Base-by-base conservation (phyloP, 2,329 filamentous ascomycete species). In the Aureobasidium leucospermi region DNA sequence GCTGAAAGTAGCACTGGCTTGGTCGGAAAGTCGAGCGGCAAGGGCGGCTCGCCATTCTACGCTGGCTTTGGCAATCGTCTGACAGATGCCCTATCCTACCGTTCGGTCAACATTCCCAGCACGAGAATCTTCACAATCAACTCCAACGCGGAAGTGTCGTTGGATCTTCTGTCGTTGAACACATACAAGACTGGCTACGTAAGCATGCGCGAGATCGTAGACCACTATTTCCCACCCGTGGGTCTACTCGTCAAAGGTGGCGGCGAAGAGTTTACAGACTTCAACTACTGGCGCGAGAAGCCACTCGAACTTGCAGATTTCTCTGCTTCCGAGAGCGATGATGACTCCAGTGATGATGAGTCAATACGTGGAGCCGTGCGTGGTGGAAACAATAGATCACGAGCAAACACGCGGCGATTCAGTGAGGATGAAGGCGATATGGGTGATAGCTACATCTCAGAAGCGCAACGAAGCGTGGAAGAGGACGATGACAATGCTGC, bases 111-210 rank as follows among this genome's bases (percentile, higher is more conserved):
- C 70, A 96, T 99, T 42, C 94, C 94, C 0, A 87, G 89, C 56
- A 95, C 88, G 28, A 84, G 94, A 57, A 99, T 99, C 66, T 99
- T 99, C 74, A 96, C 94, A 15, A 99, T 99, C 79, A 99, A 99
- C 74, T 94, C 90, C 58, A 96, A 97, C 69, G 92, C 93, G 1
- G 94, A 99, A 73, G 92, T 99, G 32, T 93, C 88, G 31, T 78
- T 99, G 23, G 93, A 97, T 70, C 78, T 99, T 46, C 78, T 97
- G 45, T 93, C 86, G 63, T 81, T 97, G 58, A 96, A 96, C 75
- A 95, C 91, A 72, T 89, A 97, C 71, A 96, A 94, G 76, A 93
- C 95, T 68, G 96, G 89, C 64, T 99, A 99, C 71, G 90, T 96
- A 63, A 92, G 90, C 68, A 99, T 99, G 86, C 87, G 90, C 62